Conservation (phyloP, 805 yeast genomes). For the Candida montana region DNA sequence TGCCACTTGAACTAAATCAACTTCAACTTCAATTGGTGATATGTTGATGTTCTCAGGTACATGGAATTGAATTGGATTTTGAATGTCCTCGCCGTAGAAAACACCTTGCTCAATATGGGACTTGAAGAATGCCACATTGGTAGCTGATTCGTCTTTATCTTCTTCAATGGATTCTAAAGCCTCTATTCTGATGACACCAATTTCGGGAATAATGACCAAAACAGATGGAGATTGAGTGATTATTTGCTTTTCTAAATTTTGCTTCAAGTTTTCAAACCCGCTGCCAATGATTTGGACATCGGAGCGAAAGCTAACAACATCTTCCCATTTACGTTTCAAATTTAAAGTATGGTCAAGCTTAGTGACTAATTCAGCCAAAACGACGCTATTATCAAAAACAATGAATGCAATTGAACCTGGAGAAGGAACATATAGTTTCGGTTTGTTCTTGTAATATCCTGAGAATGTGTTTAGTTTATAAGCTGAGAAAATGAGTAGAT, state of each 20-base stretch:
- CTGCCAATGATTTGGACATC: slow-evolving; percentile 51
- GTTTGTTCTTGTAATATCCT: slow-evolving; percentile 29
- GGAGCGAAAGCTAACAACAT: slow-evolving; percentile 53
- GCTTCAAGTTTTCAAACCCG: slow-evolving; percentile 42
- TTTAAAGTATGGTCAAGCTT: slow-evolving; percentile 28
- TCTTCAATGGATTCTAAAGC: slow-evolving; percentile 27
- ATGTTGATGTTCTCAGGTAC: slow-evolving; percentile 40
- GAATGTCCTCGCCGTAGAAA: slow-evolving; percentile 42
- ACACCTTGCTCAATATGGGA: slow-evolving; percentile 84
- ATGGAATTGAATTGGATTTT: slow-evolving; percentile 45
- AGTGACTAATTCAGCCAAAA: slow-evolving; percentile 56
- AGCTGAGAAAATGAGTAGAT: slow-evolving; percentile 54
- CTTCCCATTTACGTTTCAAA: slow-evolving; percentile 69
- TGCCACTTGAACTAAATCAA: slow-evolving; percentile 46
- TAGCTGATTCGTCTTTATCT: slow-evolving; percentile 18
- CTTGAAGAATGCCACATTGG: slow-evolving; percentile 40
- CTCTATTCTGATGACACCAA: slow-evolving; percentile 62
- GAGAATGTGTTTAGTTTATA: slow-evolving; percentile 55
- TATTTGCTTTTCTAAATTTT: slow-evolving; percentile 18
- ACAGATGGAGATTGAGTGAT: slow-evolving; percentile 38
- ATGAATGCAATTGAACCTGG: slow-evolving; percentile 60
- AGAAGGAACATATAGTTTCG: slow-evolving; percentile 50
- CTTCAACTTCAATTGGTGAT: slow-evolving; percentile 39
- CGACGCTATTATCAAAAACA: slow-evolving; percentile 52
- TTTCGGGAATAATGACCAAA: slow-evolving; percentile 42